Percentiles rank a stretch among this genome's conserved stretches.
Conservation (phyloP, 2,329 filamentous ascomycete species). For the Pleomassaria siparia region DNA sequence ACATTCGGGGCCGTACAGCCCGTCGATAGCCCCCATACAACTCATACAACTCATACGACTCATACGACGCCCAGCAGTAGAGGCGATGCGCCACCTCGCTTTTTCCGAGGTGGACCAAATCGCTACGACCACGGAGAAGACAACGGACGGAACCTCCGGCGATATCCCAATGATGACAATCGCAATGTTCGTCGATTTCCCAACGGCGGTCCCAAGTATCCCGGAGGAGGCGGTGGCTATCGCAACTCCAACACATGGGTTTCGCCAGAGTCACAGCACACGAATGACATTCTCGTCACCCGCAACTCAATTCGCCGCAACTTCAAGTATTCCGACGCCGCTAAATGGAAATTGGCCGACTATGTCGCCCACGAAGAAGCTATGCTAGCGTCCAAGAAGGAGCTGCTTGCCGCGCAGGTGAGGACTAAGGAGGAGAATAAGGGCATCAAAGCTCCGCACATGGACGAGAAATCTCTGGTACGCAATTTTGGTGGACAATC, state of each 20-base stretch:
- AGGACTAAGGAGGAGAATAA: constrained; percentile 15
- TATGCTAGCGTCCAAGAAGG: constrained; percentile 20
- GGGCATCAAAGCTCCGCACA: neutral
- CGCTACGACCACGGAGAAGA: neutral
- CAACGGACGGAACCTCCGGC: neutral
- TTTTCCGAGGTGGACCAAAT: neutral
- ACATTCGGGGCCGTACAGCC: neutral
- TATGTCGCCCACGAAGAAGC: constrained; percentile 36
- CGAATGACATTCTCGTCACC: constrained; percentile 31
- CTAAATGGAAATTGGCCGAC: constrained; percentile 34
- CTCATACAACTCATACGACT: too few species aligned
- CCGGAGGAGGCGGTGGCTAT: neutral
- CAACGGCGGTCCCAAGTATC: neutral
- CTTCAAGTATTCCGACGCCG: constrained; percentile 36
- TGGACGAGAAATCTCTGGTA: constrained; percentile 13
- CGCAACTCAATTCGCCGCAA: constrained; percentile 39
- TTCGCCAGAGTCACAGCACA: constrained; percentile 25
- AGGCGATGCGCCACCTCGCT: neutral
- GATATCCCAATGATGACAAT: neutral
- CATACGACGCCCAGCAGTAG: neutral
- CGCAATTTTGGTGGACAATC: too few species aligned
- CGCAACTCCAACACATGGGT: constrained; percentile 27
- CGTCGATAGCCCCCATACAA: too few species aligned
- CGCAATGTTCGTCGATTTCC: neutral
- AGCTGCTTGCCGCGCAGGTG: constrained; percentile 15